These are phyloP conservation scores for Capsaspora owczarzaki DNA, from an alignment of 78 protist species.

Conservation along the genomic window DNA sequence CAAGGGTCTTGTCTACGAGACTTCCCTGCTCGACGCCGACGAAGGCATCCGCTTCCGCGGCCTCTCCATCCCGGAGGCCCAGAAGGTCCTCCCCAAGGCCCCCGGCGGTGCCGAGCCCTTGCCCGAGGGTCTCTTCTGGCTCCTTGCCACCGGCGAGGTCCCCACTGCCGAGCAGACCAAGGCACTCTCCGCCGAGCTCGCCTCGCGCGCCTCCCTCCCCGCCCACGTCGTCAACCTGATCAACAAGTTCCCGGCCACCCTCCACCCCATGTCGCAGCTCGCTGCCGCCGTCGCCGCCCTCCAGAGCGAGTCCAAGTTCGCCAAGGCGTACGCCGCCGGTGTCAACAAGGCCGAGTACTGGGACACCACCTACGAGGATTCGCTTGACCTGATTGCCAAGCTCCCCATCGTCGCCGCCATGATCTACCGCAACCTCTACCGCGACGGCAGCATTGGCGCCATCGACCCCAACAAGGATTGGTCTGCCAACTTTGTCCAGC, in stretches of 20 bases:
- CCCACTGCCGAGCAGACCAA: conserved; percentile 73
- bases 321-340: conserved; percentile 76
- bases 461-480: conserved; percentile 67
- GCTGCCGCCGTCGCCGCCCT: conserved; percentile 57
- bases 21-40: conserved; percentile 84
- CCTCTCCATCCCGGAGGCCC: conserved; percentile 73
- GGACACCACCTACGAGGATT: conserved; percentile 81
- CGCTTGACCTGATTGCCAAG: conserved; percentile 82
- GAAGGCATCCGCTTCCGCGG: conserved; percentile 93
- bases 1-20: conserved; percentile 83
- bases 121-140: conserved; percentile 90
- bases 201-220: conserved; percentile 41
- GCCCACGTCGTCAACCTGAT: conserved; percentile 56
- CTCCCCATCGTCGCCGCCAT: conserved; percentile 84
- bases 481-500: conserved; percentile 73
- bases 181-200: conserved; percentile 6
- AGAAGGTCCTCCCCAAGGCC: conserved; percentile 79
- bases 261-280: conserved; percentile 96
- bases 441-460: conserved; percentile 44
- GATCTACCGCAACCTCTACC: conserved; percentile 78
- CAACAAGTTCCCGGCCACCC: conserved; percentile 63
- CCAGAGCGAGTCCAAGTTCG: conserved; percentile 72
- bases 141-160: conserved; percentile 89
- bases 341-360: conserved; percentile 85
- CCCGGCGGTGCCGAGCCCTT: conserved; percentile 85